Conservation (phyloP, 1,284 basidiomycete genomes). For the Neolentinus lepideus region DNA sequence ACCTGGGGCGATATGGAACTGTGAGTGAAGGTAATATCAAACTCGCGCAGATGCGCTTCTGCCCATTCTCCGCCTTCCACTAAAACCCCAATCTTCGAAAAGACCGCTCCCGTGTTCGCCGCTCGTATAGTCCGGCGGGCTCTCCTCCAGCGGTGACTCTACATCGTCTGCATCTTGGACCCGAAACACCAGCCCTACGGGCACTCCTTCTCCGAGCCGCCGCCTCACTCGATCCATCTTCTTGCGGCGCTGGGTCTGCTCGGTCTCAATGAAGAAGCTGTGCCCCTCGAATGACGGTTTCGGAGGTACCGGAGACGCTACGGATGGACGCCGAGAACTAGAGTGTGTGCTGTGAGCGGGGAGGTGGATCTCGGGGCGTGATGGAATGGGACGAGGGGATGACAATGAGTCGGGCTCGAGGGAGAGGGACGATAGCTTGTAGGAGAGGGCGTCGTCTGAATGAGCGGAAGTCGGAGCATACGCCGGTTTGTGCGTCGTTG, state of each 20-base stretch:
- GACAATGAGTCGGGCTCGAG: conserved; percentile 16
- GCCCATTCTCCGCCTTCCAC: not conserved
- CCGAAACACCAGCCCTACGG: conserved; percentile 50
- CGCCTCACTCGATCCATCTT: conserved; percentile 55
- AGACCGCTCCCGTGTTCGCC: not conserved
- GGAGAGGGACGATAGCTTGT: conserved; percentile 8
- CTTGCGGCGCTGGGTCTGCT: conserved; percentile 32
- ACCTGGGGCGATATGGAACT: no score
- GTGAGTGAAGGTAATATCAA: not conserved
- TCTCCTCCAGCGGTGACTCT: not conserved
- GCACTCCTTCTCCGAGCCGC: conserved; percentile 53
- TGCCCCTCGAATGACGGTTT: conserved; percentile 18
- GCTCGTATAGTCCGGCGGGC: not conserved
- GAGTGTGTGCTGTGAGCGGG: conserved; percentile 8
- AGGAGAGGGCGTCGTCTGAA: conserved; percentile 1
- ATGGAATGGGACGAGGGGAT: conserved; percentile 8
- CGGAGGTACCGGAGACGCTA: conserved; percentile 5
- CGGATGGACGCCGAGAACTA: conserved; percentile 16
- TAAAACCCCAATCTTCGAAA: not conserved
- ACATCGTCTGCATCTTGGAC: not conserved
- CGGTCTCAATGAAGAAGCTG: conserved; percentile 31
- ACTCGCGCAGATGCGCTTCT: not conserved
- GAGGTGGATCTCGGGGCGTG: not conserved
- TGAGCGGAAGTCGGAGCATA: not conserved
- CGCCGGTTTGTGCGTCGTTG: not conserved